Conservation (phyloP, 1,284 basidiomycete species). For the Fereydounia khargensis region DNA sequence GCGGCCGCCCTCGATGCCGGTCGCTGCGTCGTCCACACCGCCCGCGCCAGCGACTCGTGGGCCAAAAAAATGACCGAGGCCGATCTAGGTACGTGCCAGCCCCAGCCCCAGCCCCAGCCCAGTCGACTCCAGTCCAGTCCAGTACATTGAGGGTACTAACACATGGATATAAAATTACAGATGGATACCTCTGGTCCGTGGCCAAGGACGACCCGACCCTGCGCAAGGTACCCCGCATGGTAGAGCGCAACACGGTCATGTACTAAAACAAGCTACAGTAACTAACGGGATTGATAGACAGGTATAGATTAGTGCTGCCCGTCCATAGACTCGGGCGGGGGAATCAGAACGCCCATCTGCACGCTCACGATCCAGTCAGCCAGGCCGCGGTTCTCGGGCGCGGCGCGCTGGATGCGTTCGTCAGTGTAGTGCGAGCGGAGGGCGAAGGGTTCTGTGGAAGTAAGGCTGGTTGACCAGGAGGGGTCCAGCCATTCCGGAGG, state of each 20-base stretch:
- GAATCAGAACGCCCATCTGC: conserved; percentile 13
- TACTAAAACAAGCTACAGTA: conserved; percentile 25
- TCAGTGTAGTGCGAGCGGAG: conserved; percentile 16
- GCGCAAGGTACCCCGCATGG: conserved; percentile 40
- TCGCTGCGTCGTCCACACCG: no score
- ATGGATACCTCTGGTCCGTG: conserved; percentile 49
- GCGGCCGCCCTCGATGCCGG: conserved; percentile 43
- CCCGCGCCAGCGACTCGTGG: no score
- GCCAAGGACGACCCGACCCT: conserved; percentile 42
- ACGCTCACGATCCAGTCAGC: conserved; percentile 17
- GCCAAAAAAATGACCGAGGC: conserved; percentile 38
- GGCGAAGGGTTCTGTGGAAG: conserved; percentile 9
- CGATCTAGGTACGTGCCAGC: no score
- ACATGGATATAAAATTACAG: no score
- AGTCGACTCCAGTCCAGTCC: no score
- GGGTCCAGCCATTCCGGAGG: no score
- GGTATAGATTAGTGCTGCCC: no score
- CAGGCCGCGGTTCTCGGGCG: neutral
- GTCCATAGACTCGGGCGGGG: no score
- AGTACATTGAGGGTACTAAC: no score
- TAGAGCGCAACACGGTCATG: conserved; percentile 31
- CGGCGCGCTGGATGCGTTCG: conserved; percentile 7
- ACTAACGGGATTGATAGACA: no score
- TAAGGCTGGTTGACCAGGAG: no score
- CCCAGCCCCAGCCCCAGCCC: no score